Evolutionary conservation across 306 rosid species (phyloP), one percentile per base, ranked within the genome.

Genomic region (Fragaria iinumae): DNA sequence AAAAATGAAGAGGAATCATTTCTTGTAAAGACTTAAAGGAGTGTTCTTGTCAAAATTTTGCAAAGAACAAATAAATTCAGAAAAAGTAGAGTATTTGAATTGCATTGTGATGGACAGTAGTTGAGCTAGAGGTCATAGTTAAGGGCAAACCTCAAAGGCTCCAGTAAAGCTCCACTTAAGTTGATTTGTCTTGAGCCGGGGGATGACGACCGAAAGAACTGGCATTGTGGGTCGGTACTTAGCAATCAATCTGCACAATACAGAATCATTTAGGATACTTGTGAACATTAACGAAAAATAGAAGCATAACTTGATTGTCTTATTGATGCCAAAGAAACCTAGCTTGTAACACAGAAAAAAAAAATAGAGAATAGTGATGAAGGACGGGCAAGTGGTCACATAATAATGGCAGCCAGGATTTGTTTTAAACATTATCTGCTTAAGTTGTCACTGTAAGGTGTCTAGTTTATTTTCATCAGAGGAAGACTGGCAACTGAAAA

Each of bases 151-250:
- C 99, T 93, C 97, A 78, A 96, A 93, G 60, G 98, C 99, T 78
- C 99, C 99, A 77, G 75, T 87, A 71, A 96, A 96, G 89, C 99
- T 91, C 98, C 97, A 93, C 78, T 86, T 91, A 5, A 91, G 86
- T 74, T 91, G 97, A 87, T 93, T 86, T 64, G 98, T 88, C 88
- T 81, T 89, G 13, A 91, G 91, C 67, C 93, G 90, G 45, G 98
- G 98, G 67, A 89, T 76, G 78, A 93, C 95, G 6, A 93, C 97
- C 36, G 97, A 93, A 53, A 93, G 89, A 78, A 91, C 98, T 10
- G 98, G 98, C 98, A 93, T 93, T 27, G 98, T 88, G 43, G 98
- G 98, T 82, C 98, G 85, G 77, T 93, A 93, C 80, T 93, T 93
- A 14, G 98, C 98, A 36, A 93, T 91, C 89, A 93, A 91, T 77